These are phyloP conservation scores for Austroboletus eburneus DNA, from an alignment of 768 basidiomycete genomes.

Conservation along the genomic window DNA sequence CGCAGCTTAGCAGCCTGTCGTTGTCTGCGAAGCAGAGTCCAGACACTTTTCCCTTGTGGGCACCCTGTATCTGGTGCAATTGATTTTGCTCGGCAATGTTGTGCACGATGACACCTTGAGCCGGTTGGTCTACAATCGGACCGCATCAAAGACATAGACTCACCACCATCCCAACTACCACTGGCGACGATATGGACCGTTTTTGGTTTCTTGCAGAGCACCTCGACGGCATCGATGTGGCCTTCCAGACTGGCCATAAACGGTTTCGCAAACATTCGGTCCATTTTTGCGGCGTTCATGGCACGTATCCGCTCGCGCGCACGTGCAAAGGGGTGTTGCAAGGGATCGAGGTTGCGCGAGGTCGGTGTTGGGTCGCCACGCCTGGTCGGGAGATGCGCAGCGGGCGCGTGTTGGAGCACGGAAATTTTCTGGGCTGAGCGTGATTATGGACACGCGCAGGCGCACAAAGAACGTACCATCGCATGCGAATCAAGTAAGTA, in stretches of 20 bases:
- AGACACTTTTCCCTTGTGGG: constrained; percentile 83
- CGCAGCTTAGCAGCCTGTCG: constrained; percentile 68
- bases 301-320: constrained; percentile 93
- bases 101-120: constrained; percentile 79
- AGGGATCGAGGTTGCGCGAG: constrained; percentile 87
- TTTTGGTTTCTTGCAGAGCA: constrained; percentile 66
- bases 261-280: constrained; percentile 96
- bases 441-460: constrained; percentile 2
- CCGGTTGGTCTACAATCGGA: not conserved
- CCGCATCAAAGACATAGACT: no score
- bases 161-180: constrained; percentile 95
- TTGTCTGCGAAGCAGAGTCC: constrained; percentile 72
- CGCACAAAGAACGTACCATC: constrained; percentile 13
- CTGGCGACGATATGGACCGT: constrained; percentile 79
- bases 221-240: constrained; percentile 92
- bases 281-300: constrained; percentile 93
- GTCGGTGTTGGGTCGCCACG: constrained; percentile 84
- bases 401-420: constrained; percentile 79
- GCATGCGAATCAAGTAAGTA: not conserved
- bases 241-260: constrained; percentile 89
- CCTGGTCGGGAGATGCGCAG: constrained; percentile 65
- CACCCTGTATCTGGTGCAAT: constrained; percentile 54
- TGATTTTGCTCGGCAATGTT: constrained; percentile 60
- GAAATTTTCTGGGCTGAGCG: constrained; percentile 64
- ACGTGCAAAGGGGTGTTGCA: constrained; percentile 93